Base-by-base conservation (phyloP, 23 red algal species). In the Porphyridium purpureum region DNA sequence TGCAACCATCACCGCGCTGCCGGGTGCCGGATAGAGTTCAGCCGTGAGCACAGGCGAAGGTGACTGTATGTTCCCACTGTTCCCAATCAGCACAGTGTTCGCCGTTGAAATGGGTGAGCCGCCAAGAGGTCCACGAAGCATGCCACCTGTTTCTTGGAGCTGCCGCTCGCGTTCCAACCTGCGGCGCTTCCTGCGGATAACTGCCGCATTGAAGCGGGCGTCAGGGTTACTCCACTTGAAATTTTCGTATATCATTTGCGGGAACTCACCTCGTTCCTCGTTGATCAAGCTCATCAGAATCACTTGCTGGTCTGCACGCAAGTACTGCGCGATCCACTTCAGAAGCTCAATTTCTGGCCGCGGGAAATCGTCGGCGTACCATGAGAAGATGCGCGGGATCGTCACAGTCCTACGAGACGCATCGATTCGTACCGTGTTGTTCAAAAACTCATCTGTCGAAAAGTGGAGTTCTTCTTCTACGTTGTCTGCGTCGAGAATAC, bases 311-410 rank as follows among this genome's bases (percentile, higher is more conserved):
- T 80, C 78, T n/a, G 52, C 68, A 8, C 59, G 55, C 21, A 95
- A 62, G 51, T 80, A 95, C 28, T 41, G 48, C 23, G 36, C 53
- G 5, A 95, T 65, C 88, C 88, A 95, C 17, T 54, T 34, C 20
- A 95, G 64, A 0, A 95, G 61, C 25, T 56, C 47, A 23, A 54
- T 47, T 23, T 66, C 56, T 14, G 66, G 51, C 3, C 46, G 41
- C 15, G 76, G 69, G 51, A 95, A 95, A 44, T 95, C 88, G 11
- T 86, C 88, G 40, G 54, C 32, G 47, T 95, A 95, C 88, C 88
- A 95, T 28, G 57, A 77, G 35, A 95, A 95, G 24, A 95, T 95
- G 27, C 81, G 70, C 23, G 88, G 88, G 26, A 95, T 34, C 28
- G 66, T 58, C 24, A 95, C 88, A 21, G 40, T 57, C 57, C 17